Base-by-base conservation (phyloP, 495 filamentous ascomycete genomes). In the Hypoxylon cercidicola region DNA sequence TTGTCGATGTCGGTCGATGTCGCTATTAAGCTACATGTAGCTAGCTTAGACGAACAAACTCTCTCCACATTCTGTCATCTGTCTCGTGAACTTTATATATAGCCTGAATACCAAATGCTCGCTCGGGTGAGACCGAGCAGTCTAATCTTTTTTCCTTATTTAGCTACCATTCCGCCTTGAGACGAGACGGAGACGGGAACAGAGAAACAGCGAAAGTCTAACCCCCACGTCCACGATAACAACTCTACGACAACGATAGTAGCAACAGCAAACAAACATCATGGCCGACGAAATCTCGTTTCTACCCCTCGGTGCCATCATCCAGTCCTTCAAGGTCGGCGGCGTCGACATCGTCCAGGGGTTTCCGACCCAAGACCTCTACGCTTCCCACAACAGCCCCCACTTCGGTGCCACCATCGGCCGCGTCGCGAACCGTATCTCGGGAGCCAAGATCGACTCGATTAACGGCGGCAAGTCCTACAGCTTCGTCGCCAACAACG, bases 361-460 rank as follows among this genome's bases (percentile, higher is more conserved):
- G 43, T 97, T 97, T 82, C 86, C 89, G 2, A 86, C 80, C 18
- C 86, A 89, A 43, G 82, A 86, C 1, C 82, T 87, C 46, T 97
- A 97, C 79, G 82, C 84, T 56, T 72, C 82, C 43, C 79, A 91
- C 79, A 93, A 96, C 78, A 75, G 75, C 15, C 87, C 91, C 15
- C 91, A 86, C 81, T 97, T 96, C 68, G 94, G 94, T 62, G 93
- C 92, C 72, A 97, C 91, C 35, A 97, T 99, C 71, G 94, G 94
- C 18, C 90, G 94, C 28, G 85, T 95, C 9, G 92, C 93, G 45
- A 99, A 99, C 77, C 90, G 94, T 20, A 86, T 97, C 74, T 85
- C 85, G 50, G 77, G 85, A 69, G 94, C 89, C 1, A 80, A 86
- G 55, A 85, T 97, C 68, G 71, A 85, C 52, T 79, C 81, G 16